Conservation (phyloP, 805 yeast species). For the Schwanniomyces sp. region DNA sequence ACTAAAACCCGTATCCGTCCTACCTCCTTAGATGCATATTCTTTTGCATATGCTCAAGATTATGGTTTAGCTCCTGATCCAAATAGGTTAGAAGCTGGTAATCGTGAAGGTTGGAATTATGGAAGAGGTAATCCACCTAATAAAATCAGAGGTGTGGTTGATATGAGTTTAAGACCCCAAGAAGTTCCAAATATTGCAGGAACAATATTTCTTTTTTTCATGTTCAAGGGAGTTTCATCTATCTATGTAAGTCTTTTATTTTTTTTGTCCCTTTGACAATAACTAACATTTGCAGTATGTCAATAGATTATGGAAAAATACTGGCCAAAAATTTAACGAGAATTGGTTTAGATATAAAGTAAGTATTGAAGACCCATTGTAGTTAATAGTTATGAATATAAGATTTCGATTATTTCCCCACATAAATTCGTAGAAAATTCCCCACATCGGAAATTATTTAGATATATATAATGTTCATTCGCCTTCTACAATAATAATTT, state of each 20-base stretch:
- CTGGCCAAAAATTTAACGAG: neutral
- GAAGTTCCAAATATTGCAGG: neutral
- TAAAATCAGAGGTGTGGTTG: neutral
- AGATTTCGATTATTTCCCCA: no score
- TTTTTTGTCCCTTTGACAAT: no score
- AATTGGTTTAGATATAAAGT: conserved; percentile 1
- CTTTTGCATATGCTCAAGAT: neutral
- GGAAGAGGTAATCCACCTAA: conserved; percentile 1
- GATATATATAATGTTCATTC: neutral
- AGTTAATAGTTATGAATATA: neutral
- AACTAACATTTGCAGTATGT: neutral
- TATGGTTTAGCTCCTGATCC: conserved; percentile 1
- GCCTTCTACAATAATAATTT: neutral
- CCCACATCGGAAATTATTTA: neutral
- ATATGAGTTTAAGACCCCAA: neutral
- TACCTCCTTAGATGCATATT: no score
- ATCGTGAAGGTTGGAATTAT: conserved; percentile 1
- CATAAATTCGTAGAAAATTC: neutral
- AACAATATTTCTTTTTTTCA: neutral
- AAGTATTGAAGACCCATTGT: neutral
- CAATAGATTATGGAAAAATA: neutral
- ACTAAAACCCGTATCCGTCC: no score
- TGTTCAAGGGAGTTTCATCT: neutral
- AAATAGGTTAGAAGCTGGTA: conserved; percentile 1
- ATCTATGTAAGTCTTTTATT: neutral